These are phyloP conservation scores for Taphrina wiesneri DNA, from an alignment of 1,139 yeast species.

Conservation along the genomic window DNA sequence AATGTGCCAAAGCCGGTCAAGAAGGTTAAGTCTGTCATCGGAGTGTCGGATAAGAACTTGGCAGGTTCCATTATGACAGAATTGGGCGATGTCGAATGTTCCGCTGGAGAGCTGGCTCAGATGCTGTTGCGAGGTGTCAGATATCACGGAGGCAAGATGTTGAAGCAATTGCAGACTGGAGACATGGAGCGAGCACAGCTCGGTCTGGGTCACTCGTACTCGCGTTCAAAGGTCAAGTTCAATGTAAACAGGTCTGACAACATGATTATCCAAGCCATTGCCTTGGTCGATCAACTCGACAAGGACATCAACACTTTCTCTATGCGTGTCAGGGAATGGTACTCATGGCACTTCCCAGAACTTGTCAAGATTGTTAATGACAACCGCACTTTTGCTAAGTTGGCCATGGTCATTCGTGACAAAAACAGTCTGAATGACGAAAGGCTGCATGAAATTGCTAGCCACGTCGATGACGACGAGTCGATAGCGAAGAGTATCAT, in stretches of 20 bases:
- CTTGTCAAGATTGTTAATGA: slow-evolving; percentile 95
- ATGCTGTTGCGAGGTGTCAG: slow-evolving; percentile 95
- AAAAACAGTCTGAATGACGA: slow-evolving; percentile 77
- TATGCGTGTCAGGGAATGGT: slow-evolving; percentile 94
- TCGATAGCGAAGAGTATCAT: slow-evolving; percentile 90
- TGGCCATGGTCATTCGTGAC: slow-evolving; percentile 80
- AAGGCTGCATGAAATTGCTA: slow-evolving; percentile 84
- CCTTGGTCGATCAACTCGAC: slow-evolving; percentile 92
- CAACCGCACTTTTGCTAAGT: slow-evolving; percentile 79
- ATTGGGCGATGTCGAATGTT: slow-evolving; percentile 85
- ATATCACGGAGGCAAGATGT: slow-evolving; percentile 81
- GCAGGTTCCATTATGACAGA: slow-evolving; percentile 95
- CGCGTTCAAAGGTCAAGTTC: slow-evolving; percentile 95
- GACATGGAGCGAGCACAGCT: slow-evolving; percentile 97
- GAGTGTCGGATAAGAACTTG: slow-evolving; percentile 90
- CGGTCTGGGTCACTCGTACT: slow-evolving; percentile 83
- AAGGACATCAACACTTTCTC: slow-evolving; percentile 96
- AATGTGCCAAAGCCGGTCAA: slow-evolving; percentile 84
- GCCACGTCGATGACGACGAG: slow-evolving; percentile 86
- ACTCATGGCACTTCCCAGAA: slow-evolving; percentile 99
- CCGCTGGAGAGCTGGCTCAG: slow-evolving; percentile 87
- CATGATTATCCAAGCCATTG: slow-evolving; percentile 98
- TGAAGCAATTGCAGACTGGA: slow-evolving; percentile 90
- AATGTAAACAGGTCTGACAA: slow-evolving; percentile 98
- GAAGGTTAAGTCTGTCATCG: slow-evolving; percentile 65